These are phyloP conservation scores for Fusarium floridanum DNA, from an alignment of 2,329 filamentous ascomycete species.

Conservation along the genomic window DNA sequence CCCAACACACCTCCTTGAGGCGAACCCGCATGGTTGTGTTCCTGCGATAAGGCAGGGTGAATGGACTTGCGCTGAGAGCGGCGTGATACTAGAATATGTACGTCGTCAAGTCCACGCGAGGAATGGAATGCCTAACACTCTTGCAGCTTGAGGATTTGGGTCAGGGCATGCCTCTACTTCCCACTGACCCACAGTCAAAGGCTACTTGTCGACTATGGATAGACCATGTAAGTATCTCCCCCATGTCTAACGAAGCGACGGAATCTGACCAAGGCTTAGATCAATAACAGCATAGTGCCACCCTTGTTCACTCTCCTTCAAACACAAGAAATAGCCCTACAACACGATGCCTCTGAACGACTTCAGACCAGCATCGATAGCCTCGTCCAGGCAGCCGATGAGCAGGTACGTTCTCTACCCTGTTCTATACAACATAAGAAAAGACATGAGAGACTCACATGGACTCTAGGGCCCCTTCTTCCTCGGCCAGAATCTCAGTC, in stretches of 20 bases:
- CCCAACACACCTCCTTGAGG: constrained; percentile 71
- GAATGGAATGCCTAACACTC: not conserved
- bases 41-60: constrained; percentile 82
- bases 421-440: not conserved
- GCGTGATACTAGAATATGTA: constrained; percentile 88
- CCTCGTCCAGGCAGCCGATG: constrained; percentile 62
- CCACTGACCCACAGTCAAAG: constrained; percentile 72
- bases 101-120: constrained; percentile 39
- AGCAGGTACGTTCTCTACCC: constrained; percentile 49
- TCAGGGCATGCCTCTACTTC: constrained; percentile 71
- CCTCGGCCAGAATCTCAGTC: constrained; percentile 60
- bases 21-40: constrained; percentile 81
- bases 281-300: constrained; percentile 82
- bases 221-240: constrained; percentile 70
- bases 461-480: constrained; percentile 75
- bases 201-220: constrained; percentile 85
- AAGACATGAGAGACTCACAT: not conserved
- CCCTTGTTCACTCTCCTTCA: constrained; percentile 81
- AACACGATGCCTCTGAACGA: constrained; percentile 69
- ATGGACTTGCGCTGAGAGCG: constrained; percentile 86
- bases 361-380: constrained; percentile 74
- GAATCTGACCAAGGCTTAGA: constrained; percentile 55
- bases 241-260: not conserved
- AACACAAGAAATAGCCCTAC: constrained; percentile 70
- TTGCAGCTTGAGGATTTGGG: constrained; percentile 78